Evolutionary conservation across 2,329 filamentous ascomycete genomes (phyloP).

Genomic region (Penicillium psychrosexuale): DNA sequence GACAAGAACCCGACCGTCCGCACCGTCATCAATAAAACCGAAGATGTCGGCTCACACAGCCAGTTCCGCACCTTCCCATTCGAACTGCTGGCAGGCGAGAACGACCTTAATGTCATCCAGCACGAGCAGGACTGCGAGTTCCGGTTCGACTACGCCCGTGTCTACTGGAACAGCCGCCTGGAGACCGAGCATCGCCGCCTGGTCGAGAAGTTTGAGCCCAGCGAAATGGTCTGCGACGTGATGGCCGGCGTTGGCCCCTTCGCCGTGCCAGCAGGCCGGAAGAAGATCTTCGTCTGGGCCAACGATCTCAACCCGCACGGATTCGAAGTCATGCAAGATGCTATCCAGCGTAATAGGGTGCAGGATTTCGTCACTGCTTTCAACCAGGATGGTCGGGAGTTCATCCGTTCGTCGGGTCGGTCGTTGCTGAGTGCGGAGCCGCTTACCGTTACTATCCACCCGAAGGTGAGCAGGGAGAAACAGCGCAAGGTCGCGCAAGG

Average conservation of each 20-base stretch:
- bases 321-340: slow-evolving; percentile 67
- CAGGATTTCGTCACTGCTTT: slow-evolving; percentile 70
- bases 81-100: slow-evolving; percentile 78
- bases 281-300: slow-evolving; percentile 87
- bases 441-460: slow-evolving; percentile 52
- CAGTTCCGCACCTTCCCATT: slow-evolving; percentile 90
- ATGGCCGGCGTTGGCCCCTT: slow-evolving; percentile 98
- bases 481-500: slow-evolving; percentile 22
- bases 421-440: slow-evolving; percentile 48
- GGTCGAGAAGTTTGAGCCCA: slow-evolving; percentile 70
- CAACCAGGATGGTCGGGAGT: slow-evolving; percentile 76
- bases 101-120: slow-evolving; percentile 79
- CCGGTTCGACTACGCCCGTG: slow-evolving; percentile 88
- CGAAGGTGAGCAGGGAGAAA: slow-evolving; percentile 38
- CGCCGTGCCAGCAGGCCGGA: slow-evolving; percentile 85
- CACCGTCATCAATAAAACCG: slow-evolving; percentile 94
- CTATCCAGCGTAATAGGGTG: slow-evolving; percentile 76
- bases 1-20: slow-evolving; percentile 82
- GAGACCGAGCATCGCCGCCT: slow-evolving; percentile 84
- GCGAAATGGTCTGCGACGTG: slow-evolving; percentile 89
- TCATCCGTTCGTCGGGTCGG: slow-evolving; percentile 70
- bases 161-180: slow-evolving; percentile 96
- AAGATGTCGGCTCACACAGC: slow-evolving; percentile 79
- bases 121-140: slow-evolving; percentile 83
- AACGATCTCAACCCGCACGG: slow-evolving; percentile 96